Percentiles rank a stretch among this genome's conserved stretches.
Evolutionary conservation across 345 rosid species (phyloP).

Genomic region (Brassica juncea): DNA sequence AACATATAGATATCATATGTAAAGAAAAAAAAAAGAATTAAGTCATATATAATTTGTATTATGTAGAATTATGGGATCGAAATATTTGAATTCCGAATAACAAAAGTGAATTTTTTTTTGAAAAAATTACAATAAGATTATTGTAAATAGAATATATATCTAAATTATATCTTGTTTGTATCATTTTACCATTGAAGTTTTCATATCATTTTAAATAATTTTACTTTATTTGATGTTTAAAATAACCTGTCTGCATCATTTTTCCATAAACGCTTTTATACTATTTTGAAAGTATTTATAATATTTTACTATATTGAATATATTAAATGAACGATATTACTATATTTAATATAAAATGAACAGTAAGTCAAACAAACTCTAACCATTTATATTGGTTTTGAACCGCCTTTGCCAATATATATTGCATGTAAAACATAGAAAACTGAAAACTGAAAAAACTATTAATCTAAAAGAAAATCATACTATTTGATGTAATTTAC

Average conservation of each 20-base stretch:
- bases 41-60: neutral
- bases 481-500: neutral
- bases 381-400: no score
- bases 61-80: neutral
- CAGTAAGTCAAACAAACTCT: no score
- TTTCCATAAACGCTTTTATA: neutral
- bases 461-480: no score
- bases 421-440: no score
- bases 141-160: neutral
- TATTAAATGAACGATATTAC: neutral
- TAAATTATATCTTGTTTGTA: neutral
- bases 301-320: neutral
- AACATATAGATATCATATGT: neutral
- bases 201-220: neutral
- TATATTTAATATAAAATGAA: no score
- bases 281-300: neutral
- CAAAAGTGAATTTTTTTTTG: neutral
- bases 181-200: no score
- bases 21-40: no score
- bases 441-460: no score
- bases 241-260: neutral
- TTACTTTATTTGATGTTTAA: neutral
- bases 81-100: neutral
- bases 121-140: no score
- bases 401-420: no score